Evolutionary conservation across 2,329 filamentous ascomycete genomes (phyloP).

Genomic region (Arthrobotrys sphaeroides): DNA sequence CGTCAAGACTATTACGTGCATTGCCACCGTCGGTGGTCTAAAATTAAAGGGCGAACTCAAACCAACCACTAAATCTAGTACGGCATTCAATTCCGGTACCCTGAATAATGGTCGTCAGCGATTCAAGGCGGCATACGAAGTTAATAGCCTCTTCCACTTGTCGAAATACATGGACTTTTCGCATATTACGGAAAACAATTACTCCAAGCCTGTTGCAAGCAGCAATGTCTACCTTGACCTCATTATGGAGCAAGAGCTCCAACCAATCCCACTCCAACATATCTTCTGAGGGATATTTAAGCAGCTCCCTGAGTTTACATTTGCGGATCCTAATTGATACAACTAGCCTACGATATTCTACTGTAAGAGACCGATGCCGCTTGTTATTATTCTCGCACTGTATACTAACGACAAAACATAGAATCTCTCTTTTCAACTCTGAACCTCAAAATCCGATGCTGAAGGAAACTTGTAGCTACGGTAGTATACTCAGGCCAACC

Average conservation of each 20-base stretch:
- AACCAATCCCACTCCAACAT: background rate
- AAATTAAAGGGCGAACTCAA: constrained; percentile 11
- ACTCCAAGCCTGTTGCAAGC: background rate
- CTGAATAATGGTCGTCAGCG: background rate
- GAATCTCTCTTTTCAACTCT: too few species aligned
- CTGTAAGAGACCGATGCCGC: too few species aligned
- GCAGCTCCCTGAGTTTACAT: background rate
- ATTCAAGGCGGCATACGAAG: constrained; percentile 23
- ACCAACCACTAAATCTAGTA: background rate
- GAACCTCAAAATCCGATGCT: too few species aligned
- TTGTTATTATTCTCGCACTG: too few species aligned
- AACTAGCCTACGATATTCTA: background rate
- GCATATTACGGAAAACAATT: background rate
- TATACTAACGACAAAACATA: too few species aligned
- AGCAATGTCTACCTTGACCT: constrained; percentile 5
- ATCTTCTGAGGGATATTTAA: background rate
- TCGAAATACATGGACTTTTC: background rate
- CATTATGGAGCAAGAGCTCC: background rate
- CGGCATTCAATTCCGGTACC: constrained; percentile 20
- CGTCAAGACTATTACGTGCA: constrained; percentile 20
- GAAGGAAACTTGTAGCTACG: too few species aligned
- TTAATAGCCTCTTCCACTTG: background rate
- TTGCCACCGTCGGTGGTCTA: constrained; percentile 13
- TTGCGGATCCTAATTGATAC: background rate
- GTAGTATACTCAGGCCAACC: too few species aligned